Conservation (phyloP, 768 basidiomycete species). For the Termitomyces sp. region DNA sequence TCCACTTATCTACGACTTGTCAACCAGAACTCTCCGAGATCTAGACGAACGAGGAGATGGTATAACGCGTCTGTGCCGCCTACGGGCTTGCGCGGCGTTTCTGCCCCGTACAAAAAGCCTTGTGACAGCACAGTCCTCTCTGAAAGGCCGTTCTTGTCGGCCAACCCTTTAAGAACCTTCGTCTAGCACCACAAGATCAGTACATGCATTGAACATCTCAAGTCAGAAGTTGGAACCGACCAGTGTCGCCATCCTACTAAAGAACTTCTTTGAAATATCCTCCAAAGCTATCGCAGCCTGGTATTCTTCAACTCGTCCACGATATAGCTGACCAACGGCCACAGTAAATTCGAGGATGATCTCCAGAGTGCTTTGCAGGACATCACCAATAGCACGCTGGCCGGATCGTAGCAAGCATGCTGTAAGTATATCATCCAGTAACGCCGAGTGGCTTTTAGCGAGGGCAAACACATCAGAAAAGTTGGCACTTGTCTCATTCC, state of each 20-base stretch:
- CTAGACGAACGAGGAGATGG: constrained; percentile 49
- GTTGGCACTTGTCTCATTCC: background rate
- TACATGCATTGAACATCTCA: background rate
- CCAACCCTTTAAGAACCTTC: constrained; percentile 46
- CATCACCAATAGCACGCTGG: constrained; percentile 61
- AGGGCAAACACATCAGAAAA: constrained; percentile 76
- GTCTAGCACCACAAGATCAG: constrained; percentile 31
- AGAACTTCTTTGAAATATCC: constrained; percentile 48
- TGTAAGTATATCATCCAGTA: constrained; percentile 72
- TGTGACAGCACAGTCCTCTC: constrained; percentile 19
- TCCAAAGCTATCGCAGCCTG: constrained; percentile 54
- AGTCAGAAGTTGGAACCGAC: constrained; percentile 32
- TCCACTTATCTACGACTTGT: constrained; percentile 8
- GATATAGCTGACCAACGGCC: constrained; percentile 54
- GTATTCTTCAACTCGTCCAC: constrained; percentile 54
- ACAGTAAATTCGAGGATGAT: constrained; percentile 63
- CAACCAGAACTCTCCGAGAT: constrained; percentile 57
- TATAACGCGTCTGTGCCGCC: constrained; percentile 52
- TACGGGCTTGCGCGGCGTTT: constrained; percentile 25
- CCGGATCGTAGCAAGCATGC: constrained; percentile 69
- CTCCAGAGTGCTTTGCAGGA: constrained; percentile 58
- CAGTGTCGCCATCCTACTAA: constrained; percentile 47
- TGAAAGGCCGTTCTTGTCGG: constrained; percentile 41
- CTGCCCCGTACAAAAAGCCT: constrained; percentile 20
- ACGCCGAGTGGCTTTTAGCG: constrained; percentile 55